Conservation (phyloP, 129 eudicot species). For the Apium graveolens region DNA sequence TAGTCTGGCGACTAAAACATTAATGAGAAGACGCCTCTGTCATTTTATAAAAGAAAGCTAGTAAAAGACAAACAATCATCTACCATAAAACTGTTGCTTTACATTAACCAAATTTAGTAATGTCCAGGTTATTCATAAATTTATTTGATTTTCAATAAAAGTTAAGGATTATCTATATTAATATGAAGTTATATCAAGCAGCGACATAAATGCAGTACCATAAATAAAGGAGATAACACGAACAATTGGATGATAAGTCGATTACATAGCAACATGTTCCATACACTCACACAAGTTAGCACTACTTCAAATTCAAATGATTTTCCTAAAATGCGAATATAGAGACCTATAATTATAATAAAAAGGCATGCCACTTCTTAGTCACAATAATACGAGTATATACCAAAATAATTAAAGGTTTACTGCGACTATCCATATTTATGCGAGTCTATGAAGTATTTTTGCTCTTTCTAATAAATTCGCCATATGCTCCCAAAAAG, state of each 20-base stretch:
- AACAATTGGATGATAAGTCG: neutral
- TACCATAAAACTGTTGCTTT: neutral
- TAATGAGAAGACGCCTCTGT: neutral
- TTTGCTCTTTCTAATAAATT: too few relatives aligned
- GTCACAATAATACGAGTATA: neutral
- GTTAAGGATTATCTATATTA: neutral
- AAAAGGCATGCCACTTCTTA: neutral
- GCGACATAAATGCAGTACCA: neutral
- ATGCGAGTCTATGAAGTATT: too few relatives aligned
- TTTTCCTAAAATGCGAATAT: neutral
- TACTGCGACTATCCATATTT: neutral
- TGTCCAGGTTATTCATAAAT: neutral
- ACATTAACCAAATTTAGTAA: neutral
- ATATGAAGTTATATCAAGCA: neutral
- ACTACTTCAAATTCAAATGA: neutral
- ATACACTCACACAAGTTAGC: neutral
- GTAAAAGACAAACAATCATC: neutral
- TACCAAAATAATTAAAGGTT: neutral
- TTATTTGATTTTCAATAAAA: neutral
- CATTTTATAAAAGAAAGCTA: neutral
- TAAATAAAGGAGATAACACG: neutral
- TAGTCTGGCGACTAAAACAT: neutral
- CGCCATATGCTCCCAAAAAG: neutral
- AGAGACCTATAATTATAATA: neutral
- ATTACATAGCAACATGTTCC: neutral